phyloP scores from a whole-genome alignment of 2,329 filamentous ascomycete species.

The Cordyceps cicadae region DNA sequence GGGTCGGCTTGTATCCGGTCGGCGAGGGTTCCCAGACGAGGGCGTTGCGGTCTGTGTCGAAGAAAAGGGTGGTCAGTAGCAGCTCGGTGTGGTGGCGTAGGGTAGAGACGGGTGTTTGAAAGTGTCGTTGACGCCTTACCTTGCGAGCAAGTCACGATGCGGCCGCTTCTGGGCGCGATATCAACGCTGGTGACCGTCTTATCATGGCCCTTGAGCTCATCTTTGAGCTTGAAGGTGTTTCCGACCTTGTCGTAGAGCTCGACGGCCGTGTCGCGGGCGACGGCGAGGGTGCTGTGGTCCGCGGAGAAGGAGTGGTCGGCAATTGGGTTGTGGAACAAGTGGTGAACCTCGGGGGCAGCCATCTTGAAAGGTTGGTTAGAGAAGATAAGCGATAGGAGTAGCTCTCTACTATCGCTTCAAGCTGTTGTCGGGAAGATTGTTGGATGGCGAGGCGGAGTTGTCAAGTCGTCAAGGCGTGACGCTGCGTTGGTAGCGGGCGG shows the following conservation, averaged over 20 bases:
- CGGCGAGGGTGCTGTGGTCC: constrained; percentile 79
- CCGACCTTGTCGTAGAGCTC: constrained; percentile 76
- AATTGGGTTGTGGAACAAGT: constrained; percentile 93
- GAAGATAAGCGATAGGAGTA: constrained; percentile 39
- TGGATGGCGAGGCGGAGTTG: not conserved
- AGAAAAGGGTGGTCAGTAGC: not conserved
- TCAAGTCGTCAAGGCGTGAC: too few species aligned
- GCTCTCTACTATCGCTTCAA: constrained; percentile 86
- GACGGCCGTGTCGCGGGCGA: constrained; percentile 81
- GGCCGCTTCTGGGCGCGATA: constrained; percentile 81
- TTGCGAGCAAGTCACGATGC: constrained; percentile 96
- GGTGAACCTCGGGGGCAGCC: constrained; percentile 83
- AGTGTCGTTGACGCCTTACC: constrained; percentile 39
- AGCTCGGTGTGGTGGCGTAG: not conserved
- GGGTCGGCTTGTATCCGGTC: constrained; percentile 88
- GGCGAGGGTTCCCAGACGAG: constrained; percentile 96
- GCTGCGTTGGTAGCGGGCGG: too few species aligned
- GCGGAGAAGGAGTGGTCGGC: constrained; percentile 97
- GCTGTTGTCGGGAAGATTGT: not conserved
- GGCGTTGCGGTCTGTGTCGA: constrained; percentile 73
- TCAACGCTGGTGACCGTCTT: constrained; percentile 96
- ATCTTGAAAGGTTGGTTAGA: constrained; percentile 41
- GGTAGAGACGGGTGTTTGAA: not conserved
- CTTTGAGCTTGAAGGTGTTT: constrained; percentile 70
- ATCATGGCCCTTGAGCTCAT: constrained; percentile 93